A percentile compares a stretch with the other conserved stretches of the same genome.
Evolutionary conservation across 2,329 filamentous ascomycete species (phyloP).

Genomic region (Tolypocladium tropicale): DNA sequence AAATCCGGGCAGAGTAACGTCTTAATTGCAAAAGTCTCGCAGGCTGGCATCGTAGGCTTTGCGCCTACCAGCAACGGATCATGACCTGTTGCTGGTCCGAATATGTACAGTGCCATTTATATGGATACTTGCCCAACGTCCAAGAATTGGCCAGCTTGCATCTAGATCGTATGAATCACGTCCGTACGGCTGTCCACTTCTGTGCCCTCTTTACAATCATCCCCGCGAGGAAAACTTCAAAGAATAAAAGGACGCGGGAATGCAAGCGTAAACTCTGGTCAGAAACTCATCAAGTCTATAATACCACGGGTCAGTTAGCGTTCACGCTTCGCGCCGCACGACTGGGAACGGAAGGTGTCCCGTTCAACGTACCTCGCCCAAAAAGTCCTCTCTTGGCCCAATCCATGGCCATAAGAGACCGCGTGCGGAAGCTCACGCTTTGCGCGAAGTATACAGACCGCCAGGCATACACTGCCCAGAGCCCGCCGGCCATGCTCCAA

Average conservation of each 20-base stretch:
- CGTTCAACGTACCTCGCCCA: constrained; percentile 67
- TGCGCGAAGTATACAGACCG: constrained; percentile 94
- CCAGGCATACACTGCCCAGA: constrained; percentile 95
- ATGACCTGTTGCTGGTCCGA: neutral
- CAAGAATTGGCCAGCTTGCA: neutral
- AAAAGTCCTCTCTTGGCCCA: constrained; percentile 97
- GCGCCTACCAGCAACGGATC: neutral
- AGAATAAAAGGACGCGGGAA: too few species aligned
- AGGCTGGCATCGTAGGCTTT: neutral
- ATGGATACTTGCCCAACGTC: neutral
- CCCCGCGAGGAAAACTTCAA: too few species aligned
- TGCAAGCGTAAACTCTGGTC: constrained; percentile 7
- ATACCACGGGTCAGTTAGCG: neutral
- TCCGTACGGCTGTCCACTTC: neutral
- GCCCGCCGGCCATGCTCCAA: constrained; percentile 66
- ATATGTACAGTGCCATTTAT: neutral
- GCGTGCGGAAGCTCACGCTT: constrained; percentile 85
- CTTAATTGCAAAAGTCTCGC: neutral
- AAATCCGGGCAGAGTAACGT: neutral
- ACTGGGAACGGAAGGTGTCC: neutral
- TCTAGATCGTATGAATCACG: neutral
- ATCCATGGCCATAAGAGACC: constrained; percentile 88
- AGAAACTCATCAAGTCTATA: constrained; percentile 44
- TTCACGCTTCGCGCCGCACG: neutral
- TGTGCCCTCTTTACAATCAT: neutral